Evolutionary conservation across 1,139 yeast species (phyloP).

Genomic region (Sugiyamaella paludigena): DNA sequence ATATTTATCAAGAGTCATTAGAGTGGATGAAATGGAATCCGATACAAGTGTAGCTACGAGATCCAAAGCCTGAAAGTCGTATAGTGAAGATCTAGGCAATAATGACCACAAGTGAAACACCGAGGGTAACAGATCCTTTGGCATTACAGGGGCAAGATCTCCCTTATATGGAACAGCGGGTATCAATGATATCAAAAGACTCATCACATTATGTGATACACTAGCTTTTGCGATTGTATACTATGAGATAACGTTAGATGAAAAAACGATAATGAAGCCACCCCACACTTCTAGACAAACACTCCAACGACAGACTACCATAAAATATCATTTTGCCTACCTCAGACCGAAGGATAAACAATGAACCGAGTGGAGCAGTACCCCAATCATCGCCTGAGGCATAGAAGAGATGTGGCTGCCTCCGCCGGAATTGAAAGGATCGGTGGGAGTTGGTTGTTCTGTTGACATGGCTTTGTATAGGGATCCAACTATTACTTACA

Average conservation of each 20-base stretch:
- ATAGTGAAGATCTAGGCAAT: conserved; percentile 53
- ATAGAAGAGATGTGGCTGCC: no score
- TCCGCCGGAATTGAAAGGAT: no score
- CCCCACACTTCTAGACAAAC: no score
- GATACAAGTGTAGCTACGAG: conserved; percentile 63
- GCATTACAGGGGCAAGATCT: conserved; percentile 21
- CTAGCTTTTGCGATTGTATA: conserved; percentile 61
- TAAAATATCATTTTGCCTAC: no score
- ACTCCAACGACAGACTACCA: no score
- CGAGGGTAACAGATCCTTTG: conserved; percentile 44
- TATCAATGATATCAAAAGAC: conserved; percentile 30
- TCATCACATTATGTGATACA: conserved; percentile 54
- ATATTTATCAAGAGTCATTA: conserved; percentile 41
- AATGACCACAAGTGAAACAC: conserved; percentile 75
- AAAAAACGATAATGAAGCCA: not conserved
- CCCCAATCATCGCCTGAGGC: no score
- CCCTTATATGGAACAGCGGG: conserved; percentile 31
- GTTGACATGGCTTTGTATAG: not conserved
- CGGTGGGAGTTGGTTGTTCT: no score
- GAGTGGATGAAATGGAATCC: conserved; percentile 38
- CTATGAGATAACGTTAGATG: conserved; percentile 10
- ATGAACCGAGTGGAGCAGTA: no score
- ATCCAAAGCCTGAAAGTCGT: conserved; percentile 67
- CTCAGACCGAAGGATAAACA: no score
- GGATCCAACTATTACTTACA: conserved; percentile 22